These are phyloP conservation scores for Trichosporon asahii DNA, from an alignment of 1,284 basidiomycete genomes.

Conservation along the genomic window DNA sequence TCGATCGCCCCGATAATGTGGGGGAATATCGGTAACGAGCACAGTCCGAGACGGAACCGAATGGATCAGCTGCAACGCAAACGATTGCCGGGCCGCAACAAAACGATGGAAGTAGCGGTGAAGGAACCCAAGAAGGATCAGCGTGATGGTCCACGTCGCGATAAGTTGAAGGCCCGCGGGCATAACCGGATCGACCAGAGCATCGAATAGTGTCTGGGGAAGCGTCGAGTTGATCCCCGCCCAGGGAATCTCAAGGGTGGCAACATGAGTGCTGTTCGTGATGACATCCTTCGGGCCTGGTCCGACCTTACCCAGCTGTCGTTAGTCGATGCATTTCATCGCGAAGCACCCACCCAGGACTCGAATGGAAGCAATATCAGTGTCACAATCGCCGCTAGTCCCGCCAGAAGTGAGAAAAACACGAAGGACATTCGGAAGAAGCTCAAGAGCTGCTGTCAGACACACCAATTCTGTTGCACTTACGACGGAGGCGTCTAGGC, in stretches of 20 bases:
- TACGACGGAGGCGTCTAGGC: constrained; percentile 90
- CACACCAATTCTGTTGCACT: constrained; percentile 35
- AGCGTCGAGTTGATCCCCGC: not conserved
- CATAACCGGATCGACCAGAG: constrained; percentile 78
- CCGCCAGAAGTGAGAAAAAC: constrained; percentile 71
- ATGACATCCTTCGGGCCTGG: constrained; percentile 3
- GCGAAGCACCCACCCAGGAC: constrained; percentile 36
- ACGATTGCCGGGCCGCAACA: constrained; percentile 86
- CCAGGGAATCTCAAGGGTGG: constrained; percentile 2
- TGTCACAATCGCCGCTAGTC: constrained; percentile 38
- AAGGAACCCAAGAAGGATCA: constrained; percentile 77
- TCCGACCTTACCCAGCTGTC: constrained; percentile 8
- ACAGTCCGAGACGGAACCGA: constrained; percentile 91
- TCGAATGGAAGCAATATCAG: constrained; percentile 84
- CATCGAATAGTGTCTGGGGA: constrained; percentile 55
- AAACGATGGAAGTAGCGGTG: constrained; percentile 86
- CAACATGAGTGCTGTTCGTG: constrained; percentile 13
- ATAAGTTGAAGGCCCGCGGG: constrained; percentile 82
- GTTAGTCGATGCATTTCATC: constrained; percentile 60
- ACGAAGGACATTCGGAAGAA: constrained; percentile 95
- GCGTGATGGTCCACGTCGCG: constrained; percentile 89
- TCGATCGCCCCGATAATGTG: constrained; percentile 75
- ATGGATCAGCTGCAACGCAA: constrained; percentile 87
- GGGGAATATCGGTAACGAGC: constrained; percentile 77
- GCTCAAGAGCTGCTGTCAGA: constrained; percentile 66